These are phyloP conservation scores for Excoecaria agallocha DNA, from an alignment of 345 rosid genomes.

Conservation along the genomic window DNA sequence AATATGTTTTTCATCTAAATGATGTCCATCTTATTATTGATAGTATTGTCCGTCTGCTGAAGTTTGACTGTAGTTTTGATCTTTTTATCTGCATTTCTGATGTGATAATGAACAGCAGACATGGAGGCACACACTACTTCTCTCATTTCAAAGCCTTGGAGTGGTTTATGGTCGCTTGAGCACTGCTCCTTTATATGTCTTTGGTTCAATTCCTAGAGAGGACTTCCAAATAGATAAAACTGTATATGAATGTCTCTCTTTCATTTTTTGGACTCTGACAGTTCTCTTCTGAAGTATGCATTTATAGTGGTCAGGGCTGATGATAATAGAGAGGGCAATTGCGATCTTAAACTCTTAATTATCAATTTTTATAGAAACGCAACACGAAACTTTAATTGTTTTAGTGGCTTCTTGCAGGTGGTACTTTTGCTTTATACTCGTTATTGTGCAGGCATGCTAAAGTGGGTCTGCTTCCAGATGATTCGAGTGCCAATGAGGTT, in stretches of 20 bases:
- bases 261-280: constrained; percentile 60
- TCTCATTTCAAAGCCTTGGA: constrained; percentile 55
- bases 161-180: too few species aligned
- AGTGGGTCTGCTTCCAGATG: constrained; percentile 53
- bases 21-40: too few species aligned
- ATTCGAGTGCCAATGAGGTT: constrained; percentile 25
- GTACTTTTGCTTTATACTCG: constrained; percentile 61
- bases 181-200: too few species aligned
- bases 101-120: constrained; percentile 36
- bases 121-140: constrained; percentile 45
- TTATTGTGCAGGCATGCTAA: constrained; percentile 54
- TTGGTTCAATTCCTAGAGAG: too few species aligned
- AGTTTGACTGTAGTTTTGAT: background rate
- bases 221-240: constrained; percentile 38
- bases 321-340: constrained; percentile 60
- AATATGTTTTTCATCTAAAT: too few species aligned
- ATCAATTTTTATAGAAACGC: background rate
- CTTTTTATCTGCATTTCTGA: background rate
- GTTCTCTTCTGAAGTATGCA: constrained; percentile 53
- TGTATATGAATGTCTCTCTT: constrained; percentile 50
- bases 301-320: constrained; percentile 52
- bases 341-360: background rate
- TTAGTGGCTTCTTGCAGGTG: constrained; percentile 43
- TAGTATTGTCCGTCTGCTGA: background rate
- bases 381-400: background rate